Percentiles rank a stretch among this genome's conserved stretches.
Evolutionary conservation across 2,329 filamentous ascomycete species (phyloP).

Genomic region (Cordyceps cateniannulata): DNA sequence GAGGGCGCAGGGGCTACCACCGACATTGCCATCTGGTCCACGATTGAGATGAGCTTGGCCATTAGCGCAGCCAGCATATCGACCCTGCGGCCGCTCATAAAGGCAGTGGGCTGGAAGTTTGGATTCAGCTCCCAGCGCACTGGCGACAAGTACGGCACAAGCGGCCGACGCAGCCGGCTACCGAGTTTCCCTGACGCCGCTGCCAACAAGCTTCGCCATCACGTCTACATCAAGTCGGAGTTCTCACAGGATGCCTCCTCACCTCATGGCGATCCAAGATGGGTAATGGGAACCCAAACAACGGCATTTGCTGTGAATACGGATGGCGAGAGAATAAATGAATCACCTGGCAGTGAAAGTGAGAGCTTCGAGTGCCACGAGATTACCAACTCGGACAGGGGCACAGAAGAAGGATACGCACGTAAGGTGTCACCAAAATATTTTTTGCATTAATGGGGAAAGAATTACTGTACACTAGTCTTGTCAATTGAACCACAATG

Average conservation of each 20-base stretch:
- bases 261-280: not conserved
- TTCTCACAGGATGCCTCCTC: not conserved
- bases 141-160: not conserved
- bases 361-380: not conserved
- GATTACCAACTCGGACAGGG: not conserved
- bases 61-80: conserved; percentile 42
- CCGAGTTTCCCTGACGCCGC: not conserved
- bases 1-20: conserved; percentile 27
- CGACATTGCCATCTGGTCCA: conserved; percentile 43
- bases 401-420: conserved; percentile 1
- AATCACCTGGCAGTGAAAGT: not conserved
- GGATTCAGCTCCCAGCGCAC: conserved; percentile 17
- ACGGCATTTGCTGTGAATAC: not conserved
- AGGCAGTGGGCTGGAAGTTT: conserved; percentile 26
- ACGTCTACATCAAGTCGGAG: conserved; percentile 6
- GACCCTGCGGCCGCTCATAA: conserved; percentile 39
- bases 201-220: not conserved
- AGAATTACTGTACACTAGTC: not conserved
- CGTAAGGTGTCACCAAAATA: conserved; percentile 7
- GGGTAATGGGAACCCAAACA: not conserved
- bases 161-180: not conserved
- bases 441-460: not conserved
- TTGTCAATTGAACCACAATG: too few species aligned
- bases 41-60: conserved; percentile 39
- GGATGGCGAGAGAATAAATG: not conserved